Evolutionary conservation across 306 rosid genomes (phyloP).

Genomic region (Spatholobus suberectus): DNA sequence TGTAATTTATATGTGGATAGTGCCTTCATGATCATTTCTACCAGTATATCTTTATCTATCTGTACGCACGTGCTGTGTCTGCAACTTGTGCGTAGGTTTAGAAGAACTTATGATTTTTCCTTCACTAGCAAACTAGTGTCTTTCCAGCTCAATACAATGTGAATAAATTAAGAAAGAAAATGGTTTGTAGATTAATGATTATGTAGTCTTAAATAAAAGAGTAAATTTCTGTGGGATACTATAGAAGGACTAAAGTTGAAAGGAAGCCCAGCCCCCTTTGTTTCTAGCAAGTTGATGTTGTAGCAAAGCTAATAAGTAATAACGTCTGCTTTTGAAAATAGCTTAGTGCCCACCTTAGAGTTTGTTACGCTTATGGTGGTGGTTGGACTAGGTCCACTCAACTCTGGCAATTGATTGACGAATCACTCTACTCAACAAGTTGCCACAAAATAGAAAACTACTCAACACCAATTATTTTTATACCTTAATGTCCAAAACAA

Average conservation of each 20-base stretch:
- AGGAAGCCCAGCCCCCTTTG: not conserved
- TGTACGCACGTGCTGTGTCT: constrained; percentile 42
- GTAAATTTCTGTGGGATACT: not conserved
- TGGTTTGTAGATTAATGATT: not conserved
- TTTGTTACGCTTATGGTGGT: constrained; percentile 20
- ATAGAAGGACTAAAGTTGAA: not conserved
- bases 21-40: constrained; percentile 19
- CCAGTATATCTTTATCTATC: constrained; percentile 27
- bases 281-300: constrained; percentile 3
- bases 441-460: not conserved
- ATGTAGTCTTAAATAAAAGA: not conserved
- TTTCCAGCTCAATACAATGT: constrained; percentile 48
- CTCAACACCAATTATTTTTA: constrained; percentile 39
- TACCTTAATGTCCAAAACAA: constrained; percentile 16
- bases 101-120: constrained; percentile 38
- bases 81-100: constrained; percentile 22
- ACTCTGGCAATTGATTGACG: constrained; percentile 26
- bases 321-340: constrained; percentile 7
- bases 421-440: constrained; percentile 34
- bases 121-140: constrained; percentile 40
- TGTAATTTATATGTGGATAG: not conserved
- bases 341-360: constrained; percentile 21
- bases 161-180: not conserved
- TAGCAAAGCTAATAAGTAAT: not conserved
- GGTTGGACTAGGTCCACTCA: constrained; percentile 38